Evolutionary conservation across 148 eudicot genomes (phyloP).

Genomic region (Fallopia convolvulus): DNA sequence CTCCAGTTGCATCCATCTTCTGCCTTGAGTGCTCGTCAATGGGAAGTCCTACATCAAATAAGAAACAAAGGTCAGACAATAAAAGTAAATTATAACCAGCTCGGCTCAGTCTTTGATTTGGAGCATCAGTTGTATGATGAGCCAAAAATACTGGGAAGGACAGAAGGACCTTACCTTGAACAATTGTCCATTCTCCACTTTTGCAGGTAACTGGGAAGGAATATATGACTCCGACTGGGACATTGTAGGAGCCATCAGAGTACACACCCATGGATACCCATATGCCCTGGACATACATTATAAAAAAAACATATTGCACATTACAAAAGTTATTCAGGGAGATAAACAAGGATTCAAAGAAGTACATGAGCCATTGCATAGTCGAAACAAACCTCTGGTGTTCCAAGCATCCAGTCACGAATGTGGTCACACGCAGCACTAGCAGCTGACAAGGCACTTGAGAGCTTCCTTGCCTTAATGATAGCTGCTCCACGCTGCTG

Average conservation of each 20-base stretch:
- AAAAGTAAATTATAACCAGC: background rate
- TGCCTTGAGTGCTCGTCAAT: constrained; percentile 81
- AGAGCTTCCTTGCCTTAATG: constrained; percentile 93
- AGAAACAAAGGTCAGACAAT: background rate
- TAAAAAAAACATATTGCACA: background rate
- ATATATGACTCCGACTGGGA: constrained; percentile 83
- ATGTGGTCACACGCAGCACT: constrained; percentile 97
- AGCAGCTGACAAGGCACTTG: constrained; percentile 98
- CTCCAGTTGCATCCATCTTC: constrained; percentile 87
- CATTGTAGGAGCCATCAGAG: constrained; percentile 96
- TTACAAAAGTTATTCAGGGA: background rate
- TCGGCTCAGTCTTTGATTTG: background rate
- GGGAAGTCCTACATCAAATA: constrained; percentile 46
- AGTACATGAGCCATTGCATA: background rate
- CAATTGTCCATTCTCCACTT: constrained; percentile 81
- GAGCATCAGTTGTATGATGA: too few relatives aligned
- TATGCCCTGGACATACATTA: constrained; percentile 50
- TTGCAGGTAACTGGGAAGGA: constrained; percentile 93
- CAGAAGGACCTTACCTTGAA: constrained; percentile 84
- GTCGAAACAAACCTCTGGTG: constrained; percentile 70
- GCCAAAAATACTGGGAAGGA: too few relatives aligned
- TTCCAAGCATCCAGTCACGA: constrained; percentile 97
- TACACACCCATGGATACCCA: constrained; percentile 99
- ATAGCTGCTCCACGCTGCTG: constrained; percentile 99
- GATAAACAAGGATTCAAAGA: too few relatives aligned